Evolutionary conservation across 345 rosid species (phyloP).

Genomic region (Erodium maritimum): DNA sequence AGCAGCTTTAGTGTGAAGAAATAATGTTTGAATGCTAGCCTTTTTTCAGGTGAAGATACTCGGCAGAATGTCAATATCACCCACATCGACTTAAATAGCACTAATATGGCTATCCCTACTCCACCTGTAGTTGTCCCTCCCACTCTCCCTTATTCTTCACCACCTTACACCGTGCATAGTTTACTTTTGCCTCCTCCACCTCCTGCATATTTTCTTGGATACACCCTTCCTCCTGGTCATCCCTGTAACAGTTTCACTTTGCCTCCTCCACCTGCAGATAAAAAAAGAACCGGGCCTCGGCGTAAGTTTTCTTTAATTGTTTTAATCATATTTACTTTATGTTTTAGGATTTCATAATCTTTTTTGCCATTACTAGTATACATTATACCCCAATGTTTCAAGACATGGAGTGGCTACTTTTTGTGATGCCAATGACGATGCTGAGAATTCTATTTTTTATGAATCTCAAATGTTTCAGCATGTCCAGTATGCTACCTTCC

Average conservation of each 20-base stretch:
- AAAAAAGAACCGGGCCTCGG: conserved; percentile 88
- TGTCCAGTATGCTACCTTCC: conserved; percentile 98
- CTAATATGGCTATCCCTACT: conserved; percentile 20
- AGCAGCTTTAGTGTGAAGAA: no score
- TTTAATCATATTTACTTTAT: no score
- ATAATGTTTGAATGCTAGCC: no score
- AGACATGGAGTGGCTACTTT: no score
- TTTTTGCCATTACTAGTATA: no score
- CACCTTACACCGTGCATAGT: conserved; percentile 4
- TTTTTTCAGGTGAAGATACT: conserved; percentile 53
- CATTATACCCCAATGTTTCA: no score
- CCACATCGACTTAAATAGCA: conserved; percentile 25
- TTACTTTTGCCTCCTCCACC: conserved; percentile 41
- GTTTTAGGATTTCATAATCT: no score
- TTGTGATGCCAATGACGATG: no score
- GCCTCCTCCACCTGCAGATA: conserved; percentile 97
- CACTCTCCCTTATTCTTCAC: conserved; percentile 13
- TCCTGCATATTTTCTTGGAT: conserved; percentile 69
- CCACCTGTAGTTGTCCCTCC: conserved; percentile 17
- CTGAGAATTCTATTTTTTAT: background rate
- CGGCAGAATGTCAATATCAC: conserved; percentile 24
- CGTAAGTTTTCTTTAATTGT: conserved; percentile 37
- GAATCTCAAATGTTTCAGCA: conserved; percentile 39
- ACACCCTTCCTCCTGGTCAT: conserved; percentile 89
- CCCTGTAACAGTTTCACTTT: conserved; percentile 70